Evolutionary conservation across 768 basidiomycete species (phyloP), one percentile per base, ranked within the genome.

Genomic region (Coprinopsis cinerea): DNA sequence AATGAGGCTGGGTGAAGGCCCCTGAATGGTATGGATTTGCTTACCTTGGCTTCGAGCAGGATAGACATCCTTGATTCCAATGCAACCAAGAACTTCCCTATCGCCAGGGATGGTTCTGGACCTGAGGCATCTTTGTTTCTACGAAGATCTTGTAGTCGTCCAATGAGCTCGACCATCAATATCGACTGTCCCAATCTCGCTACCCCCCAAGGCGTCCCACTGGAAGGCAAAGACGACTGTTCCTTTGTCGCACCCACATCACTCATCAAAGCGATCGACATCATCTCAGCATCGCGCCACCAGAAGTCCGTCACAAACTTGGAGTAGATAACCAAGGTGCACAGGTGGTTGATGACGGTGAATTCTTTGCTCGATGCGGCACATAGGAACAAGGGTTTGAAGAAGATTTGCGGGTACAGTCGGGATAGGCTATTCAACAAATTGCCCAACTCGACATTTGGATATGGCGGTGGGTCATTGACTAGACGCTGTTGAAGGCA

Each of bases 251-350:
- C 64, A 5, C 58, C 60, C 7, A 69, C 62, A 53, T 79, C 78
- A 49, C 75, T 79, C 73, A 84, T 76, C 35, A 88, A 59, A 9
- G 82, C 86, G 2, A 88, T 74, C 2, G 81, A 71, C 56, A 88
- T 67, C 86, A 90, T 89, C 56, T 88, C 87, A 4, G 80, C 70
- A 60, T 88, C 81, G 20, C 76, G 72, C 5, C 72, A 71, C 85
- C 84, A 88, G 56, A 82, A 79, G 52, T 81, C 79, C 1, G 77
- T 71, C 14, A 86, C 66, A 57, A 78, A 77, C 25, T 69, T 73
- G 3, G 78, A 69, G 48, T 85, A 55, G 1, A 76, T 70, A 13
- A 69, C 66, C 40, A 89, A 60, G 2, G 74, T 69, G 39, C 77
- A 74, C 0, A 88, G 72, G 52, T 86, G 77, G 47, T 76, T 78